These are phyloP conservation scores for Tremellales sp. DNA, from an alignment of 1,284 basidiomycete species.

Conservation along the genomic window DNA sequence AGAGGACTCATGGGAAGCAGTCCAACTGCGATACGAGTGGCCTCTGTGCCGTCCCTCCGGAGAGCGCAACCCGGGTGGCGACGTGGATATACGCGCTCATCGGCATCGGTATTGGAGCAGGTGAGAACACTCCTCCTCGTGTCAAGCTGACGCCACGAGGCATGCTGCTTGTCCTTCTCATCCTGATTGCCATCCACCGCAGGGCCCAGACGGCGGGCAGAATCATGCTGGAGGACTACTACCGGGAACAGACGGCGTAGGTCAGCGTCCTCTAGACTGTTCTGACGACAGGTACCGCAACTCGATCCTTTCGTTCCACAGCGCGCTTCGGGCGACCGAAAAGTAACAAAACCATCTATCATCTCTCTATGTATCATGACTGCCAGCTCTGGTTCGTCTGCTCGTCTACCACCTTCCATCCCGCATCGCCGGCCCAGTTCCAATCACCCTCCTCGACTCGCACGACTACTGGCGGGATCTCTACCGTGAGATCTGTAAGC, in stretches of 20 bases:
- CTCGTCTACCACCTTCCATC: conserved; percentile 21
- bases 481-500: conserved; percentile 8
- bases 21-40: conserved; percentile 13
- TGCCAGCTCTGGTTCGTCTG: conserved; percentile 9
- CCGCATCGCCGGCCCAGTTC: conserved; percentile 18
- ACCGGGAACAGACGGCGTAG: conserved; percentile 21
- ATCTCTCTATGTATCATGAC: background rate
- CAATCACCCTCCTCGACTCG: conserved; percentile 12
- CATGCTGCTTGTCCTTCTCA: conserved; percentile 11
- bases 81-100: conserved; percentile 21
- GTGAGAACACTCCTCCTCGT: conserved; percentile 7
- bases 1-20: conserved; percentile 1
- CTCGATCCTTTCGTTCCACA: conserved; percentile 26
- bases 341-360: background rate
- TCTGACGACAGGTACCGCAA: conserved; percentile 16
- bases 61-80: conserved; percentile 11
- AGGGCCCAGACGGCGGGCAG: conserved; percentile 5
- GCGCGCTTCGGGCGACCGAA: conserved; percentile 9
- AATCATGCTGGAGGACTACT: conserved; percentile 23
- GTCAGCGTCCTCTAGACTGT: background rate
- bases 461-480: background rate
- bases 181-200: conserved; percentile 20
- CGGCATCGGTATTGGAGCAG: conserved; percentile 7
- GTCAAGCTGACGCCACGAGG: conserved; percentile 1
- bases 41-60: conserved; percentile 13